Evolutionary conservation across 1,284 basidiomycete species (phyloP).

Genomic region (Entoloma clypeatum): DNA sequence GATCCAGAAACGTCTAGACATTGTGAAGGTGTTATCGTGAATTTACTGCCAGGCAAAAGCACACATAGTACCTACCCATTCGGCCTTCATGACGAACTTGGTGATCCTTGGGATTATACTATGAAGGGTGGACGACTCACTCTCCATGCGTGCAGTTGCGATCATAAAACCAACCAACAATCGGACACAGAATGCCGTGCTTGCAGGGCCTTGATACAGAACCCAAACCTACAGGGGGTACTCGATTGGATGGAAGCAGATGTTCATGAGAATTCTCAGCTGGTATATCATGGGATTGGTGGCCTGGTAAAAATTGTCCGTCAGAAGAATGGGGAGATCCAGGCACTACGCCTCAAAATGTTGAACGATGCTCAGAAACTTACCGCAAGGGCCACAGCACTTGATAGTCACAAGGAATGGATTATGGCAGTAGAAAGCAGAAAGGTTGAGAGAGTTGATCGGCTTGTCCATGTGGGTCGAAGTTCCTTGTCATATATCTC

Average conservation of each 20-base stretch:
- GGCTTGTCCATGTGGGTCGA: too few relatives aligned
- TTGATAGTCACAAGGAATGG: too few relatives aligned
- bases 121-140: conserved; percentile 4
- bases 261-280: conserved; percentile 12
- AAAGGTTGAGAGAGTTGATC: too few relatives aligned
- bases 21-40: too few relatives aligned
- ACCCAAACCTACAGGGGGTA: conserved; percentile 10
- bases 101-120: conserved; percentile 12
- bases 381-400: too few relatives aligned
- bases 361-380: too few relatives aligned
- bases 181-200: conserved; percentile 3
- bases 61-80: conserved; percentile 18
- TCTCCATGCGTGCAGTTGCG: conserved; percentile 1
- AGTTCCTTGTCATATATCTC: too few relatives aligned
- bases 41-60: conserved; percentile 11
- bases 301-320: conserved; percentile 14
- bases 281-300: conserved; percentile 15
- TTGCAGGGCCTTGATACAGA: conserved; percentile 5
- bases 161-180: not conserved
- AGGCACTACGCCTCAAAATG: conserved; percentile 12
- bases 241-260: conserved; percentile 8
- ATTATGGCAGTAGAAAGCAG: too few relatives aligned
- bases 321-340: conserved; percentile 12
- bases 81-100: conserved; percentile 16
- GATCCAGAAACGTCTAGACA: too few relatives aligned